These are phyloP conservation scores for Cutaneotrichosporon cavernicola DNA, from an alignment of 1,284 basidiomycete genomes.

Conservation along the genomic window DNA sequence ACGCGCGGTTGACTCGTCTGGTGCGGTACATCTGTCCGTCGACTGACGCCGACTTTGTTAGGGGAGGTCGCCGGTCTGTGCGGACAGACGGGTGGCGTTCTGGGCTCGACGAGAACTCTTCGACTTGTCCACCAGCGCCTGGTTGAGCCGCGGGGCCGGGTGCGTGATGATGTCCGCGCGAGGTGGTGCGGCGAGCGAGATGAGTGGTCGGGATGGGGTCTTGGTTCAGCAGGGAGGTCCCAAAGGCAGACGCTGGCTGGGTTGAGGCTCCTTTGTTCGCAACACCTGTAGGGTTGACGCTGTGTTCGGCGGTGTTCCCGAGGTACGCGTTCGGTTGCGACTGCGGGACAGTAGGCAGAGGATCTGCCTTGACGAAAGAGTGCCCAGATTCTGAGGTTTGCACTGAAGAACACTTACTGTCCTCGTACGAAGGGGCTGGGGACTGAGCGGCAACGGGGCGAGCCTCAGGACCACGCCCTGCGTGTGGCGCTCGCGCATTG, in stretches of 20 bases:
- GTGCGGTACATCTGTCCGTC: not conserved
- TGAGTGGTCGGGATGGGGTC: not conserved
- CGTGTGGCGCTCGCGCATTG: not conserved
- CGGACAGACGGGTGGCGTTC: not conserved
- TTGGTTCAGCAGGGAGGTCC: not conserved
- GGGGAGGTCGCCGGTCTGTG: not conserved
- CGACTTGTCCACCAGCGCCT: not conserved
- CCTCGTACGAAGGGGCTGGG: slow-evolving; percentile 4
- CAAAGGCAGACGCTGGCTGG: not conserved
- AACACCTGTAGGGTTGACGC: not conserved
- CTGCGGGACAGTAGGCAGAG: not conserved
- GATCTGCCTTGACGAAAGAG: not conserved
- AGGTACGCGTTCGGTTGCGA: not conserved
- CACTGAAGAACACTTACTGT: slow-evolving; percentile 5
- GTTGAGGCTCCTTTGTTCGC: not conserved
- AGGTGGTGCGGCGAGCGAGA: not conserved
- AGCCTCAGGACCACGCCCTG: not conserved
- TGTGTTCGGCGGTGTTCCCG: not conserved
- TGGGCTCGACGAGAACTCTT: not conserved
- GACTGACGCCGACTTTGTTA: not conserved
- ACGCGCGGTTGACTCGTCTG: not conserved
- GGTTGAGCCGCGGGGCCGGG: not conserved
- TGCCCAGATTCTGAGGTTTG: slow-evolving; percentile 1
- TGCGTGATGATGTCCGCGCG: not conserved
- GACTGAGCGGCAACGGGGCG: not conserved